Conservation (phyloP, 2,329 filamentous ascomycete species). For the Claviceps pusilla region DNA sequence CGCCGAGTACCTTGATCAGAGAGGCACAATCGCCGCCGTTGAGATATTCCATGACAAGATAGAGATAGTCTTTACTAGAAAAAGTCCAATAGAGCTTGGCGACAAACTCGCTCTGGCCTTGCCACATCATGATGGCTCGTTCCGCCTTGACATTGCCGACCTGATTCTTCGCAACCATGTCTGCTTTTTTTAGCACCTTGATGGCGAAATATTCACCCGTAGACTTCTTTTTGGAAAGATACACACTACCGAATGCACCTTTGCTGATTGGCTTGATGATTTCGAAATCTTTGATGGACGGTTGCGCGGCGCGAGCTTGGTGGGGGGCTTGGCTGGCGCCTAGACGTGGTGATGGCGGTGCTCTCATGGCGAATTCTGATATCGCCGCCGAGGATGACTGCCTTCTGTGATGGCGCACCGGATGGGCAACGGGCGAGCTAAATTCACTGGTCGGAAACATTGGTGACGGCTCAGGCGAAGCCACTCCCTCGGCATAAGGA, state of each 20-base stretch:
- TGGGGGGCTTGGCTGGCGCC: constrained; percentile 61
- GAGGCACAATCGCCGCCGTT: constrained; percentile 96
- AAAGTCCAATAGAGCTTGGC: constrained; percentile 99
- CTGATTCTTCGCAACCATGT: constrained; percentile 99
- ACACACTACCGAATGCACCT: constrained; percentile 94
- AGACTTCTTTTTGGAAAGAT: constrained; percentile 94
- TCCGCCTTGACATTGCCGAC: constrained; percentile 98
- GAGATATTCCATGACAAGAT: constrained; percentile 97
- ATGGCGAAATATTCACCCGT: constrained; percentile 98
- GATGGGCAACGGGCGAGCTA: constrained; percentile 52
- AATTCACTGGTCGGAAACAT: constrained; percentile 74
- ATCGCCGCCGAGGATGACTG: constrained; percentile 88
- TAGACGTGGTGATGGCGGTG: constrained; percentile 70
- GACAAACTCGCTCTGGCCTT: constrained; percentile 96
- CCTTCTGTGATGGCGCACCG: constrained; percentile 57
- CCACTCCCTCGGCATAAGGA: constrained; percentile 46
- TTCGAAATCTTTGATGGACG: constrained; percentile 98
- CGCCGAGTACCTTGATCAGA: constrained; percentile 83
- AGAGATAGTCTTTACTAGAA: constrained; percentile 96
- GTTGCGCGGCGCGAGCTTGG: constrained; percentile 75
- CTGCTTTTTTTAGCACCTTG: constrained; percentile 97
- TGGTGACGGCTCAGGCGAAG: constrained; percentile 80
- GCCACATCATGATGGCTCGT: constrained; percentile 99
- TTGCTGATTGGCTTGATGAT: constrained; percentile 99
- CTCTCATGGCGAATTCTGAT: constrained; percentile 49